phyloP scores from a whole-genome alignment of 2,329 filamentous ascomycete genomes.

The Diaporthe destruens region DNA sequence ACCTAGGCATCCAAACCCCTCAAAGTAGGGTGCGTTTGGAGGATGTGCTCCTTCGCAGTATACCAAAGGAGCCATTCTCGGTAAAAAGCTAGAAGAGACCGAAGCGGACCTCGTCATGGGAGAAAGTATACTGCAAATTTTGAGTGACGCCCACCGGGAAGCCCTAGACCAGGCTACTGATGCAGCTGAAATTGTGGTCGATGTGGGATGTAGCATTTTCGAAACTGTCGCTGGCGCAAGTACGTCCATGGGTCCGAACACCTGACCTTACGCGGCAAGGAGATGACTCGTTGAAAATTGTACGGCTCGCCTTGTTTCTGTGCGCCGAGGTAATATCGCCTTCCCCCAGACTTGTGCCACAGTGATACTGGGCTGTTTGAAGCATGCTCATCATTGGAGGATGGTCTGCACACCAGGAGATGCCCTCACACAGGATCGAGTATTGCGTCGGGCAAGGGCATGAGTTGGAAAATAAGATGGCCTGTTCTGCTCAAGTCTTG shows the following conservation, averaged over 20 bases:
- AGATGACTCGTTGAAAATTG: neutral
- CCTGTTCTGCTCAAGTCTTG: neutral
- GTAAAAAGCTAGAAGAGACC: neutral
- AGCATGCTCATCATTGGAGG: neutral
- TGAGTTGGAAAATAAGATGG: neutral
- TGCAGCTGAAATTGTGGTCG: neutral
- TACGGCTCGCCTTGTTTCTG: neutral
- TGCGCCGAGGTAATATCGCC: neutral
- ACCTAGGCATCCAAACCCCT: neutral
- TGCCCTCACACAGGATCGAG: neutral
- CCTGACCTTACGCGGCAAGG: neutral
- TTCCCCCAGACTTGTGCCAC: no score
- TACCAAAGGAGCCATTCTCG: neutral
- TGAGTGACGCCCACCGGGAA: neutral
- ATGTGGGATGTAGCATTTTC: neutral
- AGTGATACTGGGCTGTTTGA: neutral
- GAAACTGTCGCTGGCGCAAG: neutral
- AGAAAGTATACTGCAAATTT: neutral
- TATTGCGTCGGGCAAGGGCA: neutral
- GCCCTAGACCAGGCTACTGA: neutral
- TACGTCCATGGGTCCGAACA: neutral
- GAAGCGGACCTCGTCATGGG: no score
- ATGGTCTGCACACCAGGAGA: neutral
- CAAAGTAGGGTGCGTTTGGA: slow-evolving; percentile 2
- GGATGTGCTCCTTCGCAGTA: neutral